These are phyloP conservation scores for Pezicula carpinea DNA, from an alignment of 2,329 filamentous ascomycete species.

Conservation along the genomic window DNA sequence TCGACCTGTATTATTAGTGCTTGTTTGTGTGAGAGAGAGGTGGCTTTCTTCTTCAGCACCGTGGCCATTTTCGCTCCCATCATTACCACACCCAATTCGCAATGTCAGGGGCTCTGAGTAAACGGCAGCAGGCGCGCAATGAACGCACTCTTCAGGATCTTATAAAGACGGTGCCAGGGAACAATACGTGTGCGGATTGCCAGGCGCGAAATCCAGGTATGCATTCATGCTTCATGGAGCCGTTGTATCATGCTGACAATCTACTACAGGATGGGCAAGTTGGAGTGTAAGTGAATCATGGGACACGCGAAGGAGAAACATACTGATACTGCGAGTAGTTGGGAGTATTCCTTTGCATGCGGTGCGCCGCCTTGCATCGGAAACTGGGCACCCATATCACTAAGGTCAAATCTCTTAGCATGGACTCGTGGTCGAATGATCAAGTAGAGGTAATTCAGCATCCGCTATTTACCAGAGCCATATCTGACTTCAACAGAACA, in stretches of 20 bases:
- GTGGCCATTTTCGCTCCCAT: background rate
- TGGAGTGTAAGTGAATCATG: slow-evolving; percentile 28
- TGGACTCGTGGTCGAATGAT: slow-evolving; percentile 95
- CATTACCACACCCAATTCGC: slow-evolving; percentile 3
- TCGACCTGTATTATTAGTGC: background rate
- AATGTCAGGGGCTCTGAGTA: slow-evolving; percentile 77
- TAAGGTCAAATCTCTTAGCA: slow-evolving; percentile 97
- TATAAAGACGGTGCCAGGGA: slow-evolving; percentile 77
- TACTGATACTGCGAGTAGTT: slow-evolving; percentile 50
- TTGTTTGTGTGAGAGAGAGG: background rate
- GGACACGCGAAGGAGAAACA: background rate
- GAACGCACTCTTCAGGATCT: slow-evolving; percentile 88
- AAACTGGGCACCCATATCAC: slow-evolving; percentile 97
- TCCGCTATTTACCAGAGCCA: background rate
- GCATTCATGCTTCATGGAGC: slow-evolving; percentile 24
- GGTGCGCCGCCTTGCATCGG: slow-evolving; percentile 90
- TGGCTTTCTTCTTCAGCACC: background rate
- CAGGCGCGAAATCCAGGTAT: slow-evolving; percentile 84
- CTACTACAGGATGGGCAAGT: slow-evolving; percentile 28
- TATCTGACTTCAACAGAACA: slow-evolving; percentile 56
- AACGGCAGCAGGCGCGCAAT: slow-evolving; percentile 96
- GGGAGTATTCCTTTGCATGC: slow-evolving; percentile 95
- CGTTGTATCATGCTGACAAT: slow-evolving; percentile 9
- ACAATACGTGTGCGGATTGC: slow-evolving; percentile 93
- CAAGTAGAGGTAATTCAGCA: slow-evolving; percentile 77